Percentiles rank a stretch among this genome's conserved stretches.
These are phyloP conservation scores for Arxiozyma slooffiae DNA, from an alignment of 1,139 yeast species.

Conservation along the genomic window DNA sequence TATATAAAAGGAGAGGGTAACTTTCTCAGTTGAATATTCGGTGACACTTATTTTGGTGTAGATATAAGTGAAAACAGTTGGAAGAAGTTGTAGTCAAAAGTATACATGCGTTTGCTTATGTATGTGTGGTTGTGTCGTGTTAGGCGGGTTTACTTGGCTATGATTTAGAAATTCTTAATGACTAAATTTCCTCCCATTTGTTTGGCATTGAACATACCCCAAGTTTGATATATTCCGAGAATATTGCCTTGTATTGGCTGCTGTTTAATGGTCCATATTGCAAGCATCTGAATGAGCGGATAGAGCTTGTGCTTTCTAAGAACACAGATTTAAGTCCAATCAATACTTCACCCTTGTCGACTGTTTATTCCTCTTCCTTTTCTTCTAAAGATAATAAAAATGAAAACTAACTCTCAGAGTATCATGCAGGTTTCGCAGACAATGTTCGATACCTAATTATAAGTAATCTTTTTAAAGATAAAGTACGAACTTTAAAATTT, in stretches of 20 bases:
- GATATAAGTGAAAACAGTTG: no score
- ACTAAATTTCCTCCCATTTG: constrained; percentile 12
- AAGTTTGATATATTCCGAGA: constrained; percentile 23
- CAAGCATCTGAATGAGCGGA: neutral
- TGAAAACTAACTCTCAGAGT: constrained; percentile 5
- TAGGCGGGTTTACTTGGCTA: no score
- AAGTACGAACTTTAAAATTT: neutral
- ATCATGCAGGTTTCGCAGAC: constrained; percentile 40
- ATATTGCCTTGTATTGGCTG: constrained; percentile 24
- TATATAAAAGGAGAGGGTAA: no score
- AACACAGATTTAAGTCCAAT: constrained; percentile 44
- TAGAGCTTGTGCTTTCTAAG: constrained; percentile 24
- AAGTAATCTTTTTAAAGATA: constrained; percentile 7
- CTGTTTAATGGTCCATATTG: constrained; percentile 4
- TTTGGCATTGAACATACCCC: constrained; percentile 26
- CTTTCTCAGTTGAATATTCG: no score
- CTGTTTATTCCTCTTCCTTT: constrained; percentile 5
- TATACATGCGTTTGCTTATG: no score
- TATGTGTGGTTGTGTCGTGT: no score
- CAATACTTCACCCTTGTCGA: constrained; percentile 49
- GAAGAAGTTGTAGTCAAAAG: no score
- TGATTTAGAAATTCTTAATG: no score
- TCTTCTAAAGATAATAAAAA: constrained; percentile 19
- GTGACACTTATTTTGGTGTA: no score
- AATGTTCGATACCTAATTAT: constrained; percentile 35